Percentiles rank a stretch among this genome's conserved stretches.
Conservation (phyloP, 371 early-diverging fungal species). For the Rhizopus stolonifer region DNA sequence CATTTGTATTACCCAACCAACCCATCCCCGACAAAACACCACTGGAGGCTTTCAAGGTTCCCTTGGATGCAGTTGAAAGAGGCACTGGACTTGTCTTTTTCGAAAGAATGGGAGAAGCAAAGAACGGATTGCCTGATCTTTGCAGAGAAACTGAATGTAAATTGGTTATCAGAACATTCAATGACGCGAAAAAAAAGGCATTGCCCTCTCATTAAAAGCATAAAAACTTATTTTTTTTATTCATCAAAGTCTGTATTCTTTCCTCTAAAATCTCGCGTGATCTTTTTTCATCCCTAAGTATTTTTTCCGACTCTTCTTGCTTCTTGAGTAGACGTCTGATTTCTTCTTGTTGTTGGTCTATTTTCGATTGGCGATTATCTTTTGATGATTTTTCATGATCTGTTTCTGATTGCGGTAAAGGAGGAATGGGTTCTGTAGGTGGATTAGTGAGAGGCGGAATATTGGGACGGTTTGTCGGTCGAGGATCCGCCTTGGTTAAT, state of each 20-base stretch:
- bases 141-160: constrained; percentile 52
- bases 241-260: constrained; percentile 10
- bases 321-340: not conserved
- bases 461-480: not conserved
- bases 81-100: constrained; percentile 80
- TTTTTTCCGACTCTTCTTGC: not conserved
- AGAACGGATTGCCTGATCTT: constrained; percentile 42
- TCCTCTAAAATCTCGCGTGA: constrained; percentile 11
- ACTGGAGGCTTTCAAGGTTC: constrained; percentile 69
- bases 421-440: constrained; percentile 17
- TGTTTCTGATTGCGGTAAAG: constrained; percentile 3
- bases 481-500: constrained; percentile 3
- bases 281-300: constrained; percentile 6
- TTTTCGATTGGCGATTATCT: constrained; percentile 2
- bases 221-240: constrained; percentile 20
- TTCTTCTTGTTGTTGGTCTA: constrained; percentile 6
- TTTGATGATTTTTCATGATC: not conserved
- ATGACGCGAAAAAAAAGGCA: constrained; percentile 41
- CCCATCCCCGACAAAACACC: constrained; percentile 67
- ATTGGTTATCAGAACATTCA: constrained; percentile 43
- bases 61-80: constrained; percentile 76
- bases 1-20: constrained; percentile 88
- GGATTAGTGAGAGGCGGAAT: constrained; percentile 11
- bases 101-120: constrained; percentile 55
- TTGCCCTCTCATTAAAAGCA: constrained; percentile 23